A percentile compares a stretch with the other conserved stretches of the same genome.
Evolutionary conservation across 495 filamentous ascomycete species (phyloP).

Genomic region (Articulospora tetracladia): DNA sequence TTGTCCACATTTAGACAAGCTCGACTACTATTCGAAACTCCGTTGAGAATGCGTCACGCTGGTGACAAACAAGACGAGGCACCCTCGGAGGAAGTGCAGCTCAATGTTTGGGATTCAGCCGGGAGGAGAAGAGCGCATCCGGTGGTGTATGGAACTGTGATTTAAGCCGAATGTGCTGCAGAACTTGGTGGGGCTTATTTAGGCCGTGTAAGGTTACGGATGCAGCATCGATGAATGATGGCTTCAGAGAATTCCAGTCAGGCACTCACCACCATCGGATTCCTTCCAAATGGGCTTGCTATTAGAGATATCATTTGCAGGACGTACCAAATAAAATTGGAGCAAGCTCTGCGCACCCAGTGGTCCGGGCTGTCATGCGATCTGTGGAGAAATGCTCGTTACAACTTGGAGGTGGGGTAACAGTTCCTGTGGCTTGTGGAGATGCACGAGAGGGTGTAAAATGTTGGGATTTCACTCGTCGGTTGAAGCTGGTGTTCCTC

Average conservation of each 20-base stretch:
- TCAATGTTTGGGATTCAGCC: not conserved
- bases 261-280: not conserved
- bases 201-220: no score
- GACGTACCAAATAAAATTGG: not conserved
- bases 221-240: no score
- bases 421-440: no score
- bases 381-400: constrained; percentile 2
- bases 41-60: not conserved
- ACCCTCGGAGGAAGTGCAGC: not conserved
- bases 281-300: not conserved
- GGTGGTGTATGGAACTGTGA: no score
- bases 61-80: no score
- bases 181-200: no score
- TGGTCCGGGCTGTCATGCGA: not conserved
- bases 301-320: not conserved
- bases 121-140: no score
- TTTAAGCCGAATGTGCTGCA: no score
- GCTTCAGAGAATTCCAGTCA: no score
- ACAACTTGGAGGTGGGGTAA: not conserved
- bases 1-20: not conserved
- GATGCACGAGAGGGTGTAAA: no score
- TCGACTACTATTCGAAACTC: not conserved
- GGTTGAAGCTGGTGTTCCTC: no score
- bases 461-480: no score
- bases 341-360: not conserved